Conservation (phyloP, 2,329 filamentous ascomycete species). For the Fusarium keratoplasticum region DNA sequence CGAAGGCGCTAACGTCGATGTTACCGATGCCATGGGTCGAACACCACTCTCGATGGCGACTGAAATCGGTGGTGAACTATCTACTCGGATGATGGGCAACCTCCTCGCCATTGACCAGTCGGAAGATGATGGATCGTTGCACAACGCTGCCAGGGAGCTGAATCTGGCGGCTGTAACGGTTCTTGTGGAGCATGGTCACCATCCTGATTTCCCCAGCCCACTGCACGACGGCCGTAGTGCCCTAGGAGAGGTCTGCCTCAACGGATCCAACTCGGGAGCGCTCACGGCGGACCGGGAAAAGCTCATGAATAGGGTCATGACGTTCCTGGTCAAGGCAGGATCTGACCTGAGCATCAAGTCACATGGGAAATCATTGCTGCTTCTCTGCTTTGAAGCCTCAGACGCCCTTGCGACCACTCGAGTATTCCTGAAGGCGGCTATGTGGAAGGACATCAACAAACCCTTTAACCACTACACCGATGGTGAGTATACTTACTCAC, state of each 20-base stretch:
- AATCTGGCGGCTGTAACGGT: constrained; percentile 67
- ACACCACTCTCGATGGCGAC: constrained; percentile 72
- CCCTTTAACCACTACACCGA: constrained; percentile 66
- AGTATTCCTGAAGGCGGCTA: constrained; percentile 69
- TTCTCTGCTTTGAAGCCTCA: constrained; percentile 69
- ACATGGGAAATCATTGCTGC: constrained; percentile 68
- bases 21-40: constrained; percentile 66
- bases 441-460: constrained; percentile 74
- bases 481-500: constrained; percentile 69
- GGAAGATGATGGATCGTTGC: constrained; percentile 73
- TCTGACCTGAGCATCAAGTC: constrained; percentile 67
- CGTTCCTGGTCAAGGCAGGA: constrained; percentile 65
- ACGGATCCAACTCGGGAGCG: constrained; percentile 60
- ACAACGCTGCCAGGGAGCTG: constrained; percentile 71
- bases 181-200: constrained; percentile 69
- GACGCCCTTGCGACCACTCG: constrained; percentile 67
- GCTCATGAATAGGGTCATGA: constrained; percentile 67
- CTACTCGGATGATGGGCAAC: constrained; percentile 64
- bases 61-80: constrained; percentile 63
- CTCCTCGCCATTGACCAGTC: constrained; percentile 67
- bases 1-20: constrained; percentile 70
- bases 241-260: constrained; percentile 72
- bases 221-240: constrained; percentile 72
- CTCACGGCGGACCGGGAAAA: constrained; percentile 62
- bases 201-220: constrained; percentile 73